Evolutionary conservation across 140 eudicot species (phyloP), one percentile per base, ranked within the genome.

Genomic region (Oenanthe javanica): DNA sequence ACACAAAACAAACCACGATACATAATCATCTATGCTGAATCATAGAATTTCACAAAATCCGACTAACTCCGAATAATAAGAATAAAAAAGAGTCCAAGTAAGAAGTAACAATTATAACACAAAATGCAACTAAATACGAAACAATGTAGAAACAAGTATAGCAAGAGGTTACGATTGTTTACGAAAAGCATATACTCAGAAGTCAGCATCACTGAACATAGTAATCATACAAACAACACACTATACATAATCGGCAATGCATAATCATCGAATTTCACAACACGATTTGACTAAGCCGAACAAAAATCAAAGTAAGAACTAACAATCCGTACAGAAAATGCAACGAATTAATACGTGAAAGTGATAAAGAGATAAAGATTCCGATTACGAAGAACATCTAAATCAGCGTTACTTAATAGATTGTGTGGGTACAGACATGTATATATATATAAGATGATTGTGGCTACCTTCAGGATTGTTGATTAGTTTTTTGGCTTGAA

Each of bases 391-490:
- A 59, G 3, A 57, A 21, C 25, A n/a, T 18, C 25, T 57, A 21
- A 52, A 57, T 19, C 10, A 57, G 27, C 27, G 21, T 52, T 52
- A 15, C 59, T 52, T 0, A 6, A 52, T 54, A 16, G 61, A 54
- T 18, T 2, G 54, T 13, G 6, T 1, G 4, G 4, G 59, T 14
- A 21, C 5, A 61, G 16, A 11, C 40, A 63, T 0, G 4, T 23
- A 1, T 21, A 5, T n/a, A 10, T 43, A 21, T 9, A 5, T 21
- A 52, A 70, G 76, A 73, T 21, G 42, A 74, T 47, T 18, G n/a
- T 45, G 36, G 12, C 47, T 77, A 93, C 98, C 96, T 82, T 91
- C 86, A 5, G 98, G 97, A 61, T 93, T 85, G 83, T 89, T 88
- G 79, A 93, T 93, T 85, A 91, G 92, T 67, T 93, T 93, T 83